Conservation (phyloP, 768 basidiomycete species). For the Xanthoconium purpureum region DNA sequence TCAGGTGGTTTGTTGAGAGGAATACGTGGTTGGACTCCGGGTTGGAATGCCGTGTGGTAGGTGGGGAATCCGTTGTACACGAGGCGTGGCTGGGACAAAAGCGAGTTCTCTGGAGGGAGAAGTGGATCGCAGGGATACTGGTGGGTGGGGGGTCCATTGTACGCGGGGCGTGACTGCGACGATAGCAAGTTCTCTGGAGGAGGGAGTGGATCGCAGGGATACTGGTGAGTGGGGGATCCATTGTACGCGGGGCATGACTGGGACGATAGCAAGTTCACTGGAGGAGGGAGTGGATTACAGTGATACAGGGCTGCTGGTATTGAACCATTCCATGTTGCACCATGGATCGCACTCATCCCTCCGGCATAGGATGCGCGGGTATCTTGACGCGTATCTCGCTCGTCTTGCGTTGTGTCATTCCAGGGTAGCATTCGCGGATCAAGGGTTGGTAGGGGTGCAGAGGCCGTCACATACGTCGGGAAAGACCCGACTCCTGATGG, state of each 20-base stretch:
- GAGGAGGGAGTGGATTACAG: neutral
- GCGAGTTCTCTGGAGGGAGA: neutral
- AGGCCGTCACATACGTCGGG: neutral
- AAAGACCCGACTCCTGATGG: neutral
- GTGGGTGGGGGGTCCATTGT: neutral
- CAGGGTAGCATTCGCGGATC: neutral
- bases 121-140: neutral
- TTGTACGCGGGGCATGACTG: neutral
- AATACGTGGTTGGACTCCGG: neutral
- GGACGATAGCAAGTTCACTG: neutral
- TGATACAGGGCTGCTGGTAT: neutral
- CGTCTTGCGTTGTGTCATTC: neutral
- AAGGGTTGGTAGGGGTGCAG: neutral
- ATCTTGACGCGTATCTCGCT: neutral
- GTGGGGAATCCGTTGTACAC: neutral
- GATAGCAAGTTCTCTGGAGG: neutral
- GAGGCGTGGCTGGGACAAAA: neutral
- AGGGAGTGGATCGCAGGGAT: neutral
- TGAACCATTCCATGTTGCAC: neutral
- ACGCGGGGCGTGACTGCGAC: neutral
- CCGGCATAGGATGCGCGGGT: neutral
- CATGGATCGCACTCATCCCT: neutral
- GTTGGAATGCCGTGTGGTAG: neutral
- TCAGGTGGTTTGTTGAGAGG: slow-evolving; percentile 40
- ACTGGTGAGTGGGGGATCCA: neutral